Evolutionary conservation across 345 rosid species (phyloP).

Genomic region (Litchi chinensis): DNA sequence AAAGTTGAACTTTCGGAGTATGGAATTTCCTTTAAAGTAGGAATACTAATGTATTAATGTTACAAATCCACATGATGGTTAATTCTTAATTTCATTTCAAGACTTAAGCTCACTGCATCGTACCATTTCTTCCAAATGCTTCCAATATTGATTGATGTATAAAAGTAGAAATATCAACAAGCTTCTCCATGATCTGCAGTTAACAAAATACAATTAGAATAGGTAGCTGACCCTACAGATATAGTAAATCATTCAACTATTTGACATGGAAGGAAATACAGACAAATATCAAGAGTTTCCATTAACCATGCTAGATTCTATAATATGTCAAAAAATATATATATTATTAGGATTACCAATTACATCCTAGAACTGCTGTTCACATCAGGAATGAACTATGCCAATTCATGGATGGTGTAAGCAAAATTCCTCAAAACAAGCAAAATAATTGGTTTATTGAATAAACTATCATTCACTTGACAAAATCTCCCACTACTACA

Average conservation of each 20-base stretch:
- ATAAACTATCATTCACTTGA: background rate
- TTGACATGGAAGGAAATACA: background rate
- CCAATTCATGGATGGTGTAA: background rate
- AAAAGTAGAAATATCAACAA: conserved; percentile 65
- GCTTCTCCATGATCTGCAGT: conserved; percentile 70
- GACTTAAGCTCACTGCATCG: conserved; percentile 9
- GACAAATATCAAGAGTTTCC: conserved; percentile 1
- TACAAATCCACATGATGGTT: conserved; percentile 1
- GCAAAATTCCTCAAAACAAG: background rate
- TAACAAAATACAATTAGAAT: conserved; percentile 17
- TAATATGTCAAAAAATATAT: background rate
- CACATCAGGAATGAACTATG: background rate
- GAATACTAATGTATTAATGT: background rate
- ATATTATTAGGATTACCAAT: background rate
- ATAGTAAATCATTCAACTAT: background rate
- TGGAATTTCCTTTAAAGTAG: too few species aligned
- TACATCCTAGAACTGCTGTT: background rate
- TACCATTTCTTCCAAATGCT: conserved; percentile 77
- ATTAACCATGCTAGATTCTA: background rate
- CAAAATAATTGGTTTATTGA: background rate
- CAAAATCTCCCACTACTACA: background rate
- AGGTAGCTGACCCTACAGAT: background rate
- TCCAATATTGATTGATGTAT: conserved; percentile 64
- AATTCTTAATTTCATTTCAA: background rate
- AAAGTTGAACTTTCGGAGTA: too few species aligned